phyloP scores from a whole-genome alignment of 2,329 filamentous ascomycete species.

The Sporothrix protearum region DNA sequence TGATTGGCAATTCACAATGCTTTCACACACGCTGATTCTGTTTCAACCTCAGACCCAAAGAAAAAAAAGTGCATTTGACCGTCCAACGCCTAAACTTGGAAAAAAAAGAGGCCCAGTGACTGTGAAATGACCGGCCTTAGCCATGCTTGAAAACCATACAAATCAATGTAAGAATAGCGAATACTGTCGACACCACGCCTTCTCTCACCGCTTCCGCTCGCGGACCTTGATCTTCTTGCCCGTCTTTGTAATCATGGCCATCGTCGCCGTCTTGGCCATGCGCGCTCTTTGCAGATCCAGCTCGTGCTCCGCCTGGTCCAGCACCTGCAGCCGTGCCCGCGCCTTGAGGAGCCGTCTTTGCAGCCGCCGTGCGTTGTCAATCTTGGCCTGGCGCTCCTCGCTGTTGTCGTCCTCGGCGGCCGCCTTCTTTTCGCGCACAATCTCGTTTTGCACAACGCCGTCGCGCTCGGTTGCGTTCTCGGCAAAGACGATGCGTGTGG shows the following conservation, averaged over 20 bases:
- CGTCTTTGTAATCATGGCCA: conserved; percentile 55
- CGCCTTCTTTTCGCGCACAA: conserved; percentile 31
- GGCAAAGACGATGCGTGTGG: conserved; percentile 53
- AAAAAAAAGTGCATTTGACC: neutral
- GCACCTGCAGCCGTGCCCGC: conserved; percentile 51
- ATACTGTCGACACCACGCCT: neutral
- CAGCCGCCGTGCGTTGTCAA: conserved; percentile 46
- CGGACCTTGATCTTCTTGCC: conserved; percentile 62
- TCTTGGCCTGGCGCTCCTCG: conserved; percentile 32
- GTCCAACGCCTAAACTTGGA: neutral
- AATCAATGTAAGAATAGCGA: neutral
- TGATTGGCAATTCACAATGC: neutral
- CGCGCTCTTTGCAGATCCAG: conserved; percentile 58
- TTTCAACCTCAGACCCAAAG: neutral
- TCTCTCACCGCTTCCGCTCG: conserved; percentile 56
- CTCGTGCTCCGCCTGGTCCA: conserved; percentile 54
- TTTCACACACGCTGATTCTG: neutral
- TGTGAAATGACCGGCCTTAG: neutral
- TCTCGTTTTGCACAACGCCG: conserved; percentile 35
- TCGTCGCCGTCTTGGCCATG: conserved; percentile 63
- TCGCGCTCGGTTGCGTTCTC: conserved; percentile 41
- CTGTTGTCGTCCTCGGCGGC: conserved; percentile 37
- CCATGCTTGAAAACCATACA: neutral
- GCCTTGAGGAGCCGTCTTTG: conserved; percentile 48
- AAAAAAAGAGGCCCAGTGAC: neutral